Conservation (phyloP, 306 rosid genomes). For the Biancaea sappan region DNA sequence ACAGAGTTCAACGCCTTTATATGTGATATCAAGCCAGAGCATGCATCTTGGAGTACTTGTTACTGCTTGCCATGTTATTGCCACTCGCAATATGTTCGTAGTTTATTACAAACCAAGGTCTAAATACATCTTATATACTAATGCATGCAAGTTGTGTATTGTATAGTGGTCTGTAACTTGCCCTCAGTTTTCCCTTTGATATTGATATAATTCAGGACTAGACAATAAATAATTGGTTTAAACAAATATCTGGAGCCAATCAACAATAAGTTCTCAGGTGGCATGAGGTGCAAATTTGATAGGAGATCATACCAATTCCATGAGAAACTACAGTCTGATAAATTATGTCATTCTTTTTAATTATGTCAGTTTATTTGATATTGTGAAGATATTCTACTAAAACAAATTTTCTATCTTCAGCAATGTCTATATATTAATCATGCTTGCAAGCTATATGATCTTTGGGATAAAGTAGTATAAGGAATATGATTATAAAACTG, state of each 20-base stretch:
- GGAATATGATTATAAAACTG: too few relatives aligned
- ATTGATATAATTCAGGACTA: slow-evolving; percentile 54
- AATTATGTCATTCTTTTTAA: too few relatives aligned
- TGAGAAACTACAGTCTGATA: too few relatives aligned
- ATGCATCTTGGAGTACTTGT: slow-evolving; percentile 95
- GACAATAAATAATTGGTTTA: slow-evolving; percentile 72
- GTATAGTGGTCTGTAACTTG: not conserved
- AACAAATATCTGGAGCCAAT: slow-evolving; percentile 72
- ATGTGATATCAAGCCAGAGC: slow-evolving; percentile 89
- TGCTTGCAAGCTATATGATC: too few relatives aligned
- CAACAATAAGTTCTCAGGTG: slow-evolving; percentile 56
- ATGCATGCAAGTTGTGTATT: not conserved
- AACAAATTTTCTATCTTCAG: too few relatives aligned
- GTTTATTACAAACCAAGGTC: slow-evolving; percentile 92
- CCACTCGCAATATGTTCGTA: slow-evolving; percentile 56
- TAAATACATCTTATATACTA: not conserved
- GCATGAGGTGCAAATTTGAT: slow-evolving; percentile 84
- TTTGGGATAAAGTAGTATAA: too few relatives aligned
- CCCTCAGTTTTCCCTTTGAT: not conserved
- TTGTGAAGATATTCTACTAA: too few relatives aligned
- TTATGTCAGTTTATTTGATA: too few relatives aligned
- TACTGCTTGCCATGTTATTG: slow-evolving; percentile 80
- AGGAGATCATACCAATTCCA: too few relatives aligned
- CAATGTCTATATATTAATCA: too few relatives aligned
- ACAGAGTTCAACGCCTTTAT: slow-evolving; percentile 71